Conservation (phyloP, 768 basidiomycete species). For the Termitomyces sp. region DNA sequence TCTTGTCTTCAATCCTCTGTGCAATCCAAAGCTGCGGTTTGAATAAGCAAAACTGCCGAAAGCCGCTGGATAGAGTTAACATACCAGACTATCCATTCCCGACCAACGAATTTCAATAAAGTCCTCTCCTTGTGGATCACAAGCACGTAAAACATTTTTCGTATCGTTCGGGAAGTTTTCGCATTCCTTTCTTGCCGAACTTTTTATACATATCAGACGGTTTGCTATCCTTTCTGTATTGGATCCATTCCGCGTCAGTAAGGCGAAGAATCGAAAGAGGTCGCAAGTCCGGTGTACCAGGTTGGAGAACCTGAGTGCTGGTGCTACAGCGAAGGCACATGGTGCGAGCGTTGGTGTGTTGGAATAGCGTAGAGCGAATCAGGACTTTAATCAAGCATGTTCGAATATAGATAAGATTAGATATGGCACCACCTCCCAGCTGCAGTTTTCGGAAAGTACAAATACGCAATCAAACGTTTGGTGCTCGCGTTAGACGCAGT, state of each 20-base stretch:
- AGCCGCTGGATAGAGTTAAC: background rate
- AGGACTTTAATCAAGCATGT: too few species aligned
- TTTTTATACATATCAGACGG: background rate
- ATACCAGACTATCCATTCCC: background rate
- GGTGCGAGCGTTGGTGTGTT: too few species aligned
- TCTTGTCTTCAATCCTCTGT: constrained; percentile 1
- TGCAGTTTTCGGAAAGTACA: too few species aligned
- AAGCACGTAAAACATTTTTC: background rate
- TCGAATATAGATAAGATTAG: too few species aligned
- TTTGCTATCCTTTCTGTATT: background rate
- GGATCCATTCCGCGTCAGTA: background rate
- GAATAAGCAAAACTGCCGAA: background rate
- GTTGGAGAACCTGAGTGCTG: background rate
- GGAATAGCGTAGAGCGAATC: too few species aligned
- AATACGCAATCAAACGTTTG: too few species aligned
- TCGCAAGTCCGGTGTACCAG: background rate
- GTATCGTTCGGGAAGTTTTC: too few species aligned
- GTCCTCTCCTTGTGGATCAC: background rate
- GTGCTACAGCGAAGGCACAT: background rate
- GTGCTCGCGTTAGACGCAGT: too few species aligned
- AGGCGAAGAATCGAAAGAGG: background rate
- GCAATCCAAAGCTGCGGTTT: background rate
- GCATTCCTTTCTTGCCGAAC: too few species aligned
- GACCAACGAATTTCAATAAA: constrained; percentile 1
- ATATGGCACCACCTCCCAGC: too few species aligned